These are phyloP conservation scores for Populus hybrid DNA, from an alignment of 441 rosid genomes.

Conservation along the genomic window DNA sequence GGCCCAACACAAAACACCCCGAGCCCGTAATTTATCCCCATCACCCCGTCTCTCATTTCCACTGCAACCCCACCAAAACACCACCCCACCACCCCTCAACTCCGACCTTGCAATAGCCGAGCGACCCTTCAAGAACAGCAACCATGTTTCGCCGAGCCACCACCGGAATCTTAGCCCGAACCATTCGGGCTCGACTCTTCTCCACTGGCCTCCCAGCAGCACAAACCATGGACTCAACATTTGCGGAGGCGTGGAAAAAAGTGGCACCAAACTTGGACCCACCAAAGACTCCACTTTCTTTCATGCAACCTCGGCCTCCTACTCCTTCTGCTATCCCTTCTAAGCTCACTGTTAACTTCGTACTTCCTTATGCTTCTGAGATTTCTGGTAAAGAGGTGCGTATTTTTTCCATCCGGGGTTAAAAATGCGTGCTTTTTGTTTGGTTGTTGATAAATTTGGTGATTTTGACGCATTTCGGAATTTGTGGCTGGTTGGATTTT, in stretches of 20 bases:
- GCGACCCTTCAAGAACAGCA: slow-evolving; percentile 24
- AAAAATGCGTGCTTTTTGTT: background rate
- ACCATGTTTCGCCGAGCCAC: slow-evolving; percentile 38
- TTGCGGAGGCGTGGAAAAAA: slow-evolving; percentile 48
- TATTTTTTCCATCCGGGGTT: background rate
- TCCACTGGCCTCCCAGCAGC: slow-evolving; percentile 35
- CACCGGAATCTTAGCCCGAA: slow-evolving; percentile 19
- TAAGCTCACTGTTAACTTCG: slow-evolving; percentile 55
- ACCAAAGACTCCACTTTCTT: slow-evolving; percentile 48
- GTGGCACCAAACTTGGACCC: slow-evolving; percentile 42
- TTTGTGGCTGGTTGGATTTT: background rate
- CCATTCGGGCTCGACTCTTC: slow-evolving; percentile 25
- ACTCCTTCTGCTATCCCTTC: slow-evolving; percentile 43
- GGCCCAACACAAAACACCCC: no score
- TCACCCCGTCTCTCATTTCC: background rate
- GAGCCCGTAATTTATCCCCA: no score
- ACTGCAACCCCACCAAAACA: background rate
- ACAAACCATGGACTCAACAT: slow-evolving; percentile 29
- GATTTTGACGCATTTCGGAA: background rate
- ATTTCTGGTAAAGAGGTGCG: slow-evolving; percentile 43
- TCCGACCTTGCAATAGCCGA: slow-evolving; percentile 51
- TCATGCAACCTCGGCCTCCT: slow-evolving; percentile 39
- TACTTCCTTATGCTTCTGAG: slow-evolving; percentile 50
- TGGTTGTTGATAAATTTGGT: background rate
- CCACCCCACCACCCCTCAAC: background rate